Base-by-base conservation (phyloP, 2,329 filamentous ascomycete species). In the Trichophyton rubrum region DNA sequence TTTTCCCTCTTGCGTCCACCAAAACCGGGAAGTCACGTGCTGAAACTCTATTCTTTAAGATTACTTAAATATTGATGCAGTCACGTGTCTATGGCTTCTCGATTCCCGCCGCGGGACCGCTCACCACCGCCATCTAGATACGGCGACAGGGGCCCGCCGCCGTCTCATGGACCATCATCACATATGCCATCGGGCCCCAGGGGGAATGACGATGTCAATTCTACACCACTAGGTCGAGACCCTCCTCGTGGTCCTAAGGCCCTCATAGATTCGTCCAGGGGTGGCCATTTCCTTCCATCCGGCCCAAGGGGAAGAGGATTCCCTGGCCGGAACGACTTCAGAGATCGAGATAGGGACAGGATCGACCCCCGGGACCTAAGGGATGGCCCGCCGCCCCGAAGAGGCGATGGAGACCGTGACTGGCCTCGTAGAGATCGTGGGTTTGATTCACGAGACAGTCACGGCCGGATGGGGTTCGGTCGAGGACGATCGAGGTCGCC, bases 241-340 rank as follows among this genome's bases (percentile, higher is more conserved):
- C 86, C 88, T 1, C 90, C 90, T 2, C 82, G 90, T 60, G 90
- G 88, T 0, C 90, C 90, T 9, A 90, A 91, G 72, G 89, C 88
- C 3, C 77, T 90, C 61, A 81, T 87, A 62, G 88, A 92, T 63
- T 75, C 82, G 33, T 81, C 83, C n/a, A 82, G 80, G 64, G 85
- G 84, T 35, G 67, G 69, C 22, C 66, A 68, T 20, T 72, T 73
- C 62, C 68, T 69, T 63, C 71, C 73, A 59, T 70, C 71, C 51
- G 72, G 72, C 24, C 33, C 85, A 13, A 81, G 88, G 61, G 86
- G 86, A 49, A 80, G 85, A 61, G 84, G 82, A 7, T 88, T 86
- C 68, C 76, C 77, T 47, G 71, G 71, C 47, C 73, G 77, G 2
- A 53, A 53, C 24, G 87, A 89, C 59, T 86, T 85, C 66, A 78